These are phyloP conservation scores for Tricholoma matsutake DNA, from an alignment of 768 basidiomycete genomes.

Conservation along the genomic window DNA sequence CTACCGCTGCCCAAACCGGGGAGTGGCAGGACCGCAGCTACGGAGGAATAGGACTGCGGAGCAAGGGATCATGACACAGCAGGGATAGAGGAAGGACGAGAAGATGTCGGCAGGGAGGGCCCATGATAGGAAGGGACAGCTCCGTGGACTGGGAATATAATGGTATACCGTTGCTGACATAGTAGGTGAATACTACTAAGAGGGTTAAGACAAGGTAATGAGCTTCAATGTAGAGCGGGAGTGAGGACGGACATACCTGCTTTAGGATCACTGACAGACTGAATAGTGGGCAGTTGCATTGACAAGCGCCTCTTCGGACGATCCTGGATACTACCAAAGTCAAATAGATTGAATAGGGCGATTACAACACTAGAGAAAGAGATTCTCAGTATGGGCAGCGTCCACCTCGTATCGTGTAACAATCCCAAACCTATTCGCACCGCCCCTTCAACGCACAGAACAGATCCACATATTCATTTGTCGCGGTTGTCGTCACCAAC, in stretches of 20 bases:
- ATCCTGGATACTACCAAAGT: slow-evolving; percentile 30
- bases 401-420: slow-evolving; percentile 41
- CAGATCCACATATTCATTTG: slow-evolving; percentile 39
- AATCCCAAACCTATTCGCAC: slow-evolving; percentile 45
- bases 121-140: slow-evolving; percentile 36
- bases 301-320: slow-evolving; percentile 35
- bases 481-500: slow-evolving; percentile 38
- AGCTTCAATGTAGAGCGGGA: slow-evolving; percentile 5
- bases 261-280: slow-evolving; percentile 35
- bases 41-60: slow-evolving; percentile 35
- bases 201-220: no score
- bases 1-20: slow-evolving; percentile 25
- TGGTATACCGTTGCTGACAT: slow-evolving; percentile 18
- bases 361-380: not conserved
- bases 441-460: slow-evolving; percentile 45
- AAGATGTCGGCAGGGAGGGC: slow-evolving; percentile 31
- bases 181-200: slow-evolving; percentile 23
- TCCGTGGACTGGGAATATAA: slow-evolving; percentile 22
- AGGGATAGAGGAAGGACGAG: slow-evolving; percentile 38
- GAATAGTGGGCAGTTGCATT: slow-evolving; percentile 33
- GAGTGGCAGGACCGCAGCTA: slow-evolving; percentile 28
- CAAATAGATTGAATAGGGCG: not conserved
- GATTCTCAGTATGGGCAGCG: slow-evolving; percentile 36
- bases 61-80: slow-evolving; percentile 23
- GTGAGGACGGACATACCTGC: slow-evolving; percentile 28